Percentiles rank a stretch among this genome's conserved stretches.
Evolutionary conservation across 495 filamentous ascomycete species (phyloP).

Genomic region (Terfezia boudieri): DNA sequence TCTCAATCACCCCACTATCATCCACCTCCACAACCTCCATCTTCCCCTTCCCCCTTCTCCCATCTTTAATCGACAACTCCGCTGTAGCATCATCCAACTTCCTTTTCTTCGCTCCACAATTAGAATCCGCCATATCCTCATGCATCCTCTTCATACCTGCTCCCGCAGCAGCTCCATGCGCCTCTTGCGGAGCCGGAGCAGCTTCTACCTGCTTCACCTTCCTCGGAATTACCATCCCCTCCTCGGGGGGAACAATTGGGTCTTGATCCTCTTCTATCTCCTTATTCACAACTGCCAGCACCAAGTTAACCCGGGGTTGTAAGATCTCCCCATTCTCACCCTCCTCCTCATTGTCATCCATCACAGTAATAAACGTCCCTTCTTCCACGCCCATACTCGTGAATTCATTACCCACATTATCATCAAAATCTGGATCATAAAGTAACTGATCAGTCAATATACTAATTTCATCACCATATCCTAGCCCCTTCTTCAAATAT

Average conservation of each 20-base stretch:
- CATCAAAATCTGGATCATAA: conserved; percentile 73
- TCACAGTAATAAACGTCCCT: conserved; percentile 60
- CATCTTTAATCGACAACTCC: background rate
- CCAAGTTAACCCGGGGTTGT: conserved; percentile 53
- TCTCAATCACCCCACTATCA: conserved; percentile 25
- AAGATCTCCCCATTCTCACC: conserved; percentile 14
- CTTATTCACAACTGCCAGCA: conserved; percentile 14
- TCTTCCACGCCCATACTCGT: conserved; percentile 48
- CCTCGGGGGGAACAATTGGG: conserved; percentile 2
- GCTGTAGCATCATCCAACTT: conserved; percentile 20
- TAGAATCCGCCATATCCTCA: background rate
- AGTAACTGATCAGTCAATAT: conserved; percentile 49
- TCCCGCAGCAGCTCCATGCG: background rate
- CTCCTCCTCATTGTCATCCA: conserved; percentile 34
- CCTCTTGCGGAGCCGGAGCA: conserved; percentile 18
- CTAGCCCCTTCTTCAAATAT: conserved; percentile 42
- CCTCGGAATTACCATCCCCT: conserved; percentile 25
- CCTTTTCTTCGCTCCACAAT: conserved; percentile 21
- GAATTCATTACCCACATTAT: conserved; percentile 61
- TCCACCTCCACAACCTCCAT: background rate
- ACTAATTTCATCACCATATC: conserved; percentile 65
- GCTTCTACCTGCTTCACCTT: conserved; percentile 22
- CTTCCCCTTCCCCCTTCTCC: background rate
- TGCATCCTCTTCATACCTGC: conserved; percentile 17
- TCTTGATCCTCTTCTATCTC: too few species aligned